Evolutionary conservation across 2,329 filamentous ascomycete species (phyloP).

Genomic region (Colletotrichum gigasporum): DNA sequence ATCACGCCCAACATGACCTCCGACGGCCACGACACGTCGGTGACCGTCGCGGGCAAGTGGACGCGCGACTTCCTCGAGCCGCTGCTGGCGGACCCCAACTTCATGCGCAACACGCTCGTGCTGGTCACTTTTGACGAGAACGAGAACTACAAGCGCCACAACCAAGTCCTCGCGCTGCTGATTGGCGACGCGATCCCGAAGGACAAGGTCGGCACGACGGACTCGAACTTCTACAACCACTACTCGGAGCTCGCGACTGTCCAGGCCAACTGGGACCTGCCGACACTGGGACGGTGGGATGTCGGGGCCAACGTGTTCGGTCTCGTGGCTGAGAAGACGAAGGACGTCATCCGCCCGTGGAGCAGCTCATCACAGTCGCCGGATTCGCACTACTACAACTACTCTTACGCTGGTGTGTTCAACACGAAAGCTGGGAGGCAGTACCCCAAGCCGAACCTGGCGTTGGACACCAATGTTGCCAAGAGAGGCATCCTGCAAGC

Average conservation of each 20-base stretch:
- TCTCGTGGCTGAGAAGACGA: constrained; percentile 68
- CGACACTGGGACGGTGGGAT: constrained; percentile 76
- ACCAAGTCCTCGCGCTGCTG: constrained; percentile 76
- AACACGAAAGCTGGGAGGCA: constrained; percentile 47
- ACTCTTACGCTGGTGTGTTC: constrained; percentile 61
- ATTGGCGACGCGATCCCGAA: constrained; percentile 78
- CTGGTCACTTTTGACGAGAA: constrained; percentile 85
- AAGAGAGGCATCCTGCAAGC: constrained; percentile 46
- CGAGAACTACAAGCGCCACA: constrained; percentile 72
- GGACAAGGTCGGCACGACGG: constrained; percentile 72
- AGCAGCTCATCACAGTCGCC: constrained; percentile 44
- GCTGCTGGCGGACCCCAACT: constrained; percentile 73
- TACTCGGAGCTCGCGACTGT: constrained; percentile 76
- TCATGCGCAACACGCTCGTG: constrained; percentile 80
- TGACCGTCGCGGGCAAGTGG: constrained; percentile 76
- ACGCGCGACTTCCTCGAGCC: constrained; percentile 74
- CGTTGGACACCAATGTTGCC: constrained; percentile 39
- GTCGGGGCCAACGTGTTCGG: constrained; percentile 77
- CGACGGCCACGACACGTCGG: constrained; percentile 78
- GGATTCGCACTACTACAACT: constrained; percentile 60
- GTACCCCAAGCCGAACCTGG: constrained; percentile 53
- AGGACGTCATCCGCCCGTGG: constrained; percentile 59
- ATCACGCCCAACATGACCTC: constrained; percentile 80
- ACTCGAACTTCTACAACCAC: constrained; percentile 77
- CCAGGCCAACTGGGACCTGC: constrained; percentile 74